Base-by-base conservation (phyloP, 129 eudicot genomes). In the Solidago caesia region DNA sequence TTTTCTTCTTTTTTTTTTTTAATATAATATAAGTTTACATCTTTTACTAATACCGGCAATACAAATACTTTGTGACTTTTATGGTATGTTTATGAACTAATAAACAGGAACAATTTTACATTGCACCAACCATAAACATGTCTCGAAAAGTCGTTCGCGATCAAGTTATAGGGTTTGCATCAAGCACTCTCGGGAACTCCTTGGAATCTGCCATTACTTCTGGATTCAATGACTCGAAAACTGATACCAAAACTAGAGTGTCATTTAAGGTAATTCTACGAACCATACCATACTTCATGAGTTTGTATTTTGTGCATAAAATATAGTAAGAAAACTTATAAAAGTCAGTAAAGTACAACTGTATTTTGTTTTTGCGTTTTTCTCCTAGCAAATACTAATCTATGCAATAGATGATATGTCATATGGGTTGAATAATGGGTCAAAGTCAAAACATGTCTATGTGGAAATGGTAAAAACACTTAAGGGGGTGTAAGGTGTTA, bases 181-280 rank as follows among this genome's bases (percentile, higher is more conserved):
- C 88, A 52, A 68, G 73, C 56, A 59, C 81, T 26, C 72, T 81
- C 7, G 97, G 92, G 45, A 70, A 67, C 70, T 77, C 88, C 2
- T 48, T 79, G 45, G 49, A 16, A 13, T 82, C 96, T 62, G 85
- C 85, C 53, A 64, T 93, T 58, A 74, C 73, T 79, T 68, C 87
- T 7, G 97, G 93, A 67, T 93, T 90, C 68, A 75, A 13, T 9
- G 88, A 93, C 79, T 14, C 77, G 1, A 72, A 77, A 65, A 88
- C 91, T 0, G 87, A 87, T 66, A 89, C 73, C 59, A 82, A 84
- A 80, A 88, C 98, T 7, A 86, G 98, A 66, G 61, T 80, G 48
- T 79, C 98, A 11, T 93, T 93, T 84, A 93, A 93, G 97, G 98
- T 90, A 85, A 74, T 11, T 8, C 4, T 13, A 61, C 58, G 4